Evolutionary conservation across 1,139 yeast species (phyloP), one percentile per base, ranked within the genome.

Genomic region (Neolecta irregularis): DNA sequence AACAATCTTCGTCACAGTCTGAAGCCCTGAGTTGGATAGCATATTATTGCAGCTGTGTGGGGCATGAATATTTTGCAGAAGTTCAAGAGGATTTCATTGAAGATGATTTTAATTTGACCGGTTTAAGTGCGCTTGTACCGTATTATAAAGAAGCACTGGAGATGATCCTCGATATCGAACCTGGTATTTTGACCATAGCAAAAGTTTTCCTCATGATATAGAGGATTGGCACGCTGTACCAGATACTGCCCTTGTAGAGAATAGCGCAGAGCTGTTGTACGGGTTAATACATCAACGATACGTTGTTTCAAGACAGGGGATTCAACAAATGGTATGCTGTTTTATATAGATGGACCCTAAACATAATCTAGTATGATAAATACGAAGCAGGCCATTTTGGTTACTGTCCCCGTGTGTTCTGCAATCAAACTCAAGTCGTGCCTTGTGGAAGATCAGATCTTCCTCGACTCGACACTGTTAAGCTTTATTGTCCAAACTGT

Each of bases 91-190:
- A 83, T 36, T 88, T 83, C 54, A 81, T 88, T 45, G 95, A 85
- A 50, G 99, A 88, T 56, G 96, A 88, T 49, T 88, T 88, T 63
- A 88, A 88, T 52, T 64, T 88, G 48, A 85, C 96, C 1, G 96
- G 96, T 2, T 65, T 88, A 40, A 68, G 79, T 20, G 69, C 74
- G 49, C 72, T 78, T 44, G 94, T 88, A 4, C 93, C 96, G 6
- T 79, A 75, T 54, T 88, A 85, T 56, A 65, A 88, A 52, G 93
- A 83, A 53, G 95, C 96, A 3, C 60, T 88, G 44, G 94, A 85
- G 56, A 68, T 91, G 47, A 83, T 88, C 41, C 62, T 88, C 44
- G 96, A 85, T 53, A 81, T 92, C 1, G 77, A 77, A 38, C 56
- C 58, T n/a, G 46, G 41, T 25, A 34, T 11, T 25, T 24, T 19